phyloP scores from a whole-genome alignment of 192 early-diverging fungal species.

The Podila epigama region DNA sequence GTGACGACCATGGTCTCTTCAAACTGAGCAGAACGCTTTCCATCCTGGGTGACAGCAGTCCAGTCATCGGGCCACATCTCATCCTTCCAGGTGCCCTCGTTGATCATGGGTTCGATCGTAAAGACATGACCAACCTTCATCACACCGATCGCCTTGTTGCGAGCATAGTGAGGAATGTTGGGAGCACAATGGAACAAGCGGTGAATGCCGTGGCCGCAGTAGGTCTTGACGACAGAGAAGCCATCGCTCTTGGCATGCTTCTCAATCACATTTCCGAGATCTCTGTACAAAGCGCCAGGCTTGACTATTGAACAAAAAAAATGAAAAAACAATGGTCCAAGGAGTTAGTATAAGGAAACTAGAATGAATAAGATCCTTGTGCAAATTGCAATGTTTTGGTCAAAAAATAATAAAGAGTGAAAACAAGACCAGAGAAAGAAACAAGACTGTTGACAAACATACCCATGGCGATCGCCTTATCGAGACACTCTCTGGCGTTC shows the following conservation, averaged over 20 bases:
- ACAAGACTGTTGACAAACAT: slow-evolving; percentile 7
- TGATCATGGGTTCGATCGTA: slow-evolving; percentile 99
- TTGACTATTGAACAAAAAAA: slow-evolving; percentile 65
- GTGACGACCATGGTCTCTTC: slow-evolving; percentile 96
- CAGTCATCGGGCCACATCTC: slow-evolving; percentile 82
- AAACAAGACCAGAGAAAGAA: not conserved
- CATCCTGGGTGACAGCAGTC: slow-evolving; percentile 92
- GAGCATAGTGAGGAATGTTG: slow-evolving; percentile 93
- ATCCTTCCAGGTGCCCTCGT: slow-evolving; percentile 78
- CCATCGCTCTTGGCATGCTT: slow-evolving; percentile 83
- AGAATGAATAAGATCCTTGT: no score
- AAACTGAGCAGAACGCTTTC: slow-evolving; percentile 96
- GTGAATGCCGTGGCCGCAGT: slow-evolving; percentile 92
- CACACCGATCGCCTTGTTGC: slow-evolving; percentile 91
- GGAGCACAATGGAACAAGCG: slow-evolving; percentile 91
- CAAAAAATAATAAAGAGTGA: not conserved
- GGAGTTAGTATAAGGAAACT: not conserved
- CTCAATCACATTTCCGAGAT: slow-evolving; percentile 91
- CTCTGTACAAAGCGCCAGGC: slow-evolving; percentile 91
- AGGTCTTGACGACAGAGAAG: slow-evolving; percentile 92
- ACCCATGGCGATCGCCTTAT: slow-evolving; percentile 92
- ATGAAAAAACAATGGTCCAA: not conserved
- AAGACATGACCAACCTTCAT: slow-evolving; percentile 97
- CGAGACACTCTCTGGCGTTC: slow-evolving; percentile 85
- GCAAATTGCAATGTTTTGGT: not conserved